Base-by-base conservation (phyloP, 352 stramenopile genomes). In the Peronospora farinosa region DNA sequence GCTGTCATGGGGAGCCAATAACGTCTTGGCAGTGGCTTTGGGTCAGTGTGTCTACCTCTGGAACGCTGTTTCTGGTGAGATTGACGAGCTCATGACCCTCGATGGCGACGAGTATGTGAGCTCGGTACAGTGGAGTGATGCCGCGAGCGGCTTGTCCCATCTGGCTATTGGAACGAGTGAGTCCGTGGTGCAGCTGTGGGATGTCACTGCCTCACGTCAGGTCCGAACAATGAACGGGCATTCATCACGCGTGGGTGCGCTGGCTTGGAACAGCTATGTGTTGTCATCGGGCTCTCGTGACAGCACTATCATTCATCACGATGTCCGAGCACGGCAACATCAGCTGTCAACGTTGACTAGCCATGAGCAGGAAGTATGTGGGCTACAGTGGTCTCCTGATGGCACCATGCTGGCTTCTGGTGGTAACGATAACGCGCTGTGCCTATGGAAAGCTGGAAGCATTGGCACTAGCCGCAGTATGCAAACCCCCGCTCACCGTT, bases 281-380 rank as follows among this genome's bases (percentile, higher is more conserved):
- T 62, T 99, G 5, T 96, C 88, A 9, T 98, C 86, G 1, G 97
- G 95, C 12, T 97, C 91, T 9, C 77, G 92, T 11, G 97, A 99
- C 52, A 92, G 84, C 35, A 94, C 69, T 25, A 98, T 99, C 41
- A 78, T 99, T 36, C 70, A 87, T 45, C 76, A 89, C 38, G 81
- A 87, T 54, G 67, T 88, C 2, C 78, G 76, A 7, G 72, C 69
- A n/a, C 70, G 67, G 5, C 56, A 78, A 15, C 67, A 98, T 66
- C 85, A 90, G 51, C 69, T 97, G 12, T 92, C 85, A 16, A 97
- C 86, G 23, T 71, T 98, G n/a, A 51, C 71, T 23, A 84, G 88
- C 23, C 97, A 99, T 62, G 76, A 86, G 15, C 97, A 99, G 72
- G 96, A 99, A 71, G 91, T 99, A 9, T 99, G 97, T 47, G 95